Evolutionary conservation across 2,329 filamentous ascomycete genomes (phyloP).

Genomic region (Aspergillus sp.): DNA sequence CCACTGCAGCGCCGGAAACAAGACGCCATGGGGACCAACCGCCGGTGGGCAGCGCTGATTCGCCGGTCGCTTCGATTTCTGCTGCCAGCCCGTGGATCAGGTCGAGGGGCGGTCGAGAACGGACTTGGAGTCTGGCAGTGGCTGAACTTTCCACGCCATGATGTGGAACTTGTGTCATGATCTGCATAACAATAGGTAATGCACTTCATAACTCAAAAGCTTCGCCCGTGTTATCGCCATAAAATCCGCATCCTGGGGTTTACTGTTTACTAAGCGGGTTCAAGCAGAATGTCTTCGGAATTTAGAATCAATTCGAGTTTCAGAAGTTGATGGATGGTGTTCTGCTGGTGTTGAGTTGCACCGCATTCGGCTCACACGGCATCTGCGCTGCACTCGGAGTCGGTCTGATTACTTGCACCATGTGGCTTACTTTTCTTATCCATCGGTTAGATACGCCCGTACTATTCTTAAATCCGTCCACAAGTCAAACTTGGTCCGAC

Average conservation of each 20-base stretch:
- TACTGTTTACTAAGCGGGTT: too few species aligned
- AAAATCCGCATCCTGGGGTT: too few species aligned
- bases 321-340: neutral
- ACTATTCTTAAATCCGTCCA: too few species aligned
- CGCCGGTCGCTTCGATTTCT: neutral
- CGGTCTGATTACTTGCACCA: neutral
- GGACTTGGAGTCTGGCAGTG: neutral
- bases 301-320: neutral
- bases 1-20: neutral
- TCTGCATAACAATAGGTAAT: neutral
- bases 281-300: neutral
- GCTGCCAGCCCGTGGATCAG: neutral
- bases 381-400: neutral
- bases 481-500: too few species aligned
- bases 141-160: neutral
- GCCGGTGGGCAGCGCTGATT: neutral
- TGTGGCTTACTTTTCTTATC: neutral
- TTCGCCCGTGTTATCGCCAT: too few species aligned
- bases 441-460: neutral
- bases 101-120: neutral
- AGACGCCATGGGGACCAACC: slow-evolving; percentile 2
- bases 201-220: neutral
- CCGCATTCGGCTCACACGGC: slow-evolving; percentile 12
- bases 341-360: neutral
- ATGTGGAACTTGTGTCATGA: neutral